A percentile compares a stretch with the other conserved stretches of the same genome.
These are phyloP conservation scores for Elaphomyces granulatus DNA, from an alignment of 495 filamentous ascomycete species.

Conservation along the genomic window DNA sequence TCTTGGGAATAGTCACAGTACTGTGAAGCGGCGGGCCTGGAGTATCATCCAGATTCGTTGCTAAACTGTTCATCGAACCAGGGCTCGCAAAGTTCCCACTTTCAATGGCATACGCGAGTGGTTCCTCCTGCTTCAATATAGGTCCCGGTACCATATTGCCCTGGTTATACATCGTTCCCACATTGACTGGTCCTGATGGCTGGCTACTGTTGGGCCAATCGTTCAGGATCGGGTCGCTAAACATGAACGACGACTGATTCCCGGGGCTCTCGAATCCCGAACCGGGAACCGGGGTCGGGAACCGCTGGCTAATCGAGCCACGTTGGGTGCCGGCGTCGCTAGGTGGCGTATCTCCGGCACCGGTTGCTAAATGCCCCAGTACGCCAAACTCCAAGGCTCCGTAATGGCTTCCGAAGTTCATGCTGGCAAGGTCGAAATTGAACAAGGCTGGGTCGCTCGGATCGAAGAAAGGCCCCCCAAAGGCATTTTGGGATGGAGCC, in stretches of 20 bases:
- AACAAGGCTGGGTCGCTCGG: conserved; percentile 80
- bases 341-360: conserved; percentile 62
- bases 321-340: conserved; percentile 43
- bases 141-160: conserved; percentile 22
- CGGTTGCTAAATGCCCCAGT: conserved; percentile 85
- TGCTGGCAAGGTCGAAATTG: conserved; percentile 83
- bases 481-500: conserved; percentile 29
- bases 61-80: conserved; percentile 17
- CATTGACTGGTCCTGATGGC: conserved; percentile 27
- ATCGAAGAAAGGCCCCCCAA: conserved; percentile 56
- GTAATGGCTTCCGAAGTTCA: conserved; percentile 94
- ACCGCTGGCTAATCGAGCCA: conserved; percentile 31
- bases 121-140: conserved; percentile 34
- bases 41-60: conserved; percentile 34
- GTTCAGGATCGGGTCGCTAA: conserved; percentile 32
- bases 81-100: conserved; percentile 51
- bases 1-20: conserved; percentile 8
- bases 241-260: conserved; percentile 33
- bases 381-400: conserved; percentile 88
- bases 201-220: conserved; percentile 32
- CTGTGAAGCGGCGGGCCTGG: conserved; percentile 18
- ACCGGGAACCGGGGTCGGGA: conserved; percentile 23
- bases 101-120: conserved; percentile 60
- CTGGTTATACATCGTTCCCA: conserved; percentile 23
- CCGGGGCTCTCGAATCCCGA: conserved; percentile 30